These are phyloP conservation scores for Takashimella tepidaria DNA, from an alignment of 1,284 basidiomycete genomes.

Conservation along the genomic window DNA sequence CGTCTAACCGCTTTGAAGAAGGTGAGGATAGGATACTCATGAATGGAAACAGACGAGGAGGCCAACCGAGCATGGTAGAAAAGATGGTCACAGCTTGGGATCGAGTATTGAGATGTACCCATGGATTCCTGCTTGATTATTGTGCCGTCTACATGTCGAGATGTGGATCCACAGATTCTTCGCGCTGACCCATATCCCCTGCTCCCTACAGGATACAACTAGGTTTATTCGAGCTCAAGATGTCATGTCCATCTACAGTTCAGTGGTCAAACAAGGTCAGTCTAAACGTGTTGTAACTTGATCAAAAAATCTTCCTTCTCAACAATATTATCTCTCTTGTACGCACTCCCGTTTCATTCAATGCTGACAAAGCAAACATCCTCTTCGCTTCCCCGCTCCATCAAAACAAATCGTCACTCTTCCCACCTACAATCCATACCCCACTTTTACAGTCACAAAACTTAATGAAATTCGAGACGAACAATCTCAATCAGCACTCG, in stretches of 20 bases:
- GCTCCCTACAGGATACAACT: conserved; percentile 64
- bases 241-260: conserved; percentile 88
- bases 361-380: conserved; percentile 4
- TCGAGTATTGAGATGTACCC: too few species aligned
- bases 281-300: not conserved
- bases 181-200: too few species aligned
- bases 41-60: too few species aligned
- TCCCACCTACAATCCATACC: not conserved
- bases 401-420: not conserved
- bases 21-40: conserved; percentile 38
- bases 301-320: conserved; percentile 1
- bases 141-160: too few species aligned
- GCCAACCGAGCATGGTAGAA: conserved; percentile 35
- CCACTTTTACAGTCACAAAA: conserved; percentile 63
- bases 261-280: conserved; percentile 87
- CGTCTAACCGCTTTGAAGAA: conserved; percentile 57
- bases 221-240: conserved; percentile 85
- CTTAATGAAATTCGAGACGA: conserved; percentile 83
- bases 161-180: too few species aligned
- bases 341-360: not conserved
- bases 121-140: too few species aligned
- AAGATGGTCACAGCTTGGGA: conserved; percentile 42
- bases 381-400: not conserved
- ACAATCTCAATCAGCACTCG: conserved; percentile 21
- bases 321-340: not conserved